Evolutionary conservation across 2,329 filamentous ascomycete species (phyloP).

Genomic region (Penicillium sp.): DNA sequence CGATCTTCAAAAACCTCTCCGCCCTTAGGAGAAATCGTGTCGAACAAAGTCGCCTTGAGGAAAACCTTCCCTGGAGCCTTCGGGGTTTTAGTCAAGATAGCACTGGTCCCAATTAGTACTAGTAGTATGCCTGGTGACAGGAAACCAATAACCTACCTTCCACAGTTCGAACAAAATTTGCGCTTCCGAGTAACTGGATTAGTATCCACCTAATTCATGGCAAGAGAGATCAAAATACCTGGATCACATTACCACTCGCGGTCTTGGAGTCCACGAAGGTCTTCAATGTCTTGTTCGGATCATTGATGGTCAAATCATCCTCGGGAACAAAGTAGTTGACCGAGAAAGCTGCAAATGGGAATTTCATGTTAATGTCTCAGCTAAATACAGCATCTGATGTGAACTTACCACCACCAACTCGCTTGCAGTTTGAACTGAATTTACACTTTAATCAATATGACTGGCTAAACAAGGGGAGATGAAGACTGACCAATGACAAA

Average conservation of each 20-base stretch:
- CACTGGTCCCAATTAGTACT: conserved; percentile 5
- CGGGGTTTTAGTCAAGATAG: conserved; percentile 13
- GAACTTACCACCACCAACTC: conserved; percentile 19
- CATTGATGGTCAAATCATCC: conserved; percentile 19
- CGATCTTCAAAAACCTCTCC: conserved; percentile 14
- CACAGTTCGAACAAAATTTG: conserved; percentile 25
- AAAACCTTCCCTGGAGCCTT: conserved; percentile 19
- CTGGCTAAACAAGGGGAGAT: background rate
- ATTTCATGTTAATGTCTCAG: background rate
- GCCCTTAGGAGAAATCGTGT: conserved; percentile 8
- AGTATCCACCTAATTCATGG: background rate
- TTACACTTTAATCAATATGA: background rate
- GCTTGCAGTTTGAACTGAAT: conserved; percentile 21
- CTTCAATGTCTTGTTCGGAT: conserved; percentile 10
- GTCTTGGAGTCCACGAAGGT: conserved; percentile 19
- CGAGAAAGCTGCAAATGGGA: conserved; percentile 20
- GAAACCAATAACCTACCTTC: conserved; percentile 15
- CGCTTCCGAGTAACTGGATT: conserved; percentile 3
- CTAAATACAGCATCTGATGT: background rate
- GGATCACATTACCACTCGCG: conserved; percentile 10
- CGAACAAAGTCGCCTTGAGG: conserved; percentile 23
- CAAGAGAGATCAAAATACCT: conserved; percentile 6
- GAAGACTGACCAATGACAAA: conserved; percentile 26
- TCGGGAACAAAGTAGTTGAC: conserved; percentile 24
- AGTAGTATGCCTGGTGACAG: background rate